Percentiles rank a stretch among this genome's conserved stretches.
Evolutionary conservation across 2,329 filamentous ascomycete genomes (phyloP).

Genomic region (Ilyonectria mors-panacis): DNA sequence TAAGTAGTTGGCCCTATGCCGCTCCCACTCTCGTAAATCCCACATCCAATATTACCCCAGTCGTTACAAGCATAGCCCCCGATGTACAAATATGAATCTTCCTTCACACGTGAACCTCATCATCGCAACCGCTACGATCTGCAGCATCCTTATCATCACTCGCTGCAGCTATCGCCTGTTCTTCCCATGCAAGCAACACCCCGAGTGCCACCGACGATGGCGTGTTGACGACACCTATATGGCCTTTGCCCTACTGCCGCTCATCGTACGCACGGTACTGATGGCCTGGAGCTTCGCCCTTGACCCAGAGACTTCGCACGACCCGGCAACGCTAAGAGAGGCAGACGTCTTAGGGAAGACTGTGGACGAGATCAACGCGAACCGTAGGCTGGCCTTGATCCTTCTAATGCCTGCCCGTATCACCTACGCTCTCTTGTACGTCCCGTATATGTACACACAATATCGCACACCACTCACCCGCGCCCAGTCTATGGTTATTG

Average conservation of each 20-base stretch:
- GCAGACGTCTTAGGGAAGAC: no score
- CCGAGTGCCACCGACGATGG: constrained; percentile 49
- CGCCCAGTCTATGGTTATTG: constrained; percentile 47
- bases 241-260: constrained; percentile 49
- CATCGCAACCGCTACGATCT: constrained; percentile 46
- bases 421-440: constrained; percentile 51
- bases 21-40: no score
- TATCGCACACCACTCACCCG: background rate
- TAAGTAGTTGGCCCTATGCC: no score
- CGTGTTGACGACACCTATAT: constrained; percentile 52
- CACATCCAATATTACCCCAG: no score
- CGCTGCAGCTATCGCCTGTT: constrained; percentile 49
- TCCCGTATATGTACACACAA: background rate
- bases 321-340: no score
- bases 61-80: no score
- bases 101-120: constrained; percentile 45
- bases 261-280: constrained; percentile 45
- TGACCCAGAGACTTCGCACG: constrained; percentile 45
- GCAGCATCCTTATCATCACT: constrained; percentile 46
- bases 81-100: no score
- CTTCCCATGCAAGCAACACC: constrained; percentile 46
- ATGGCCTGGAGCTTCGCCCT: constrained; percentile 45
- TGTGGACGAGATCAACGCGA: constrained; percentile 27
- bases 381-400: constrained; percentile 45
- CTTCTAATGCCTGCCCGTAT: constrained; percentile 48